Percentiles rank a stretch among this genome's conserved stretches.
phyloP scores from a whole-genome alignment of 2,329 filamentous ascomycete species.

The Colletotrichum somersetense region DNA sequence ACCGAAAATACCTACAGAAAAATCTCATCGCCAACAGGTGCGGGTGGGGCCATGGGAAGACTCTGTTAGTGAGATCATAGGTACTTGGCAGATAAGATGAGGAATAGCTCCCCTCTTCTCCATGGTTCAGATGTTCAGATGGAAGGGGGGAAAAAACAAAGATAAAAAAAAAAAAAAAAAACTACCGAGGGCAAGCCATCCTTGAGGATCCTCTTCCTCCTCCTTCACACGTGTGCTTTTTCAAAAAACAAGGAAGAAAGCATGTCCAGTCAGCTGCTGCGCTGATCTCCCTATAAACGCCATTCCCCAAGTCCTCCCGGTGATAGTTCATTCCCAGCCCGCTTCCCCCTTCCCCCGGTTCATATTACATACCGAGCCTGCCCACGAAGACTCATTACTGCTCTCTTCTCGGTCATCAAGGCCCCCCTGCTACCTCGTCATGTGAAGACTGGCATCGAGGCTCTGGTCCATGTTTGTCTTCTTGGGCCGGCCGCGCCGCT shows the following conservation, averaged over 20 bases:
- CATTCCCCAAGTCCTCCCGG: constrained; percentile 26
- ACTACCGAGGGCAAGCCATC: constrained; percentile 31
- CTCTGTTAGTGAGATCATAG: constrained; percentile 31
- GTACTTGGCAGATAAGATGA: neutral
- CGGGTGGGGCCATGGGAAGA: constrained; percentile 15
- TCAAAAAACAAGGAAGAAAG: constrained; percentile 17
- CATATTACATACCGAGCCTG: constrained; percentile 12
- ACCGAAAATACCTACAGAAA: neutral
- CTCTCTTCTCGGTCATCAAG: neutral
- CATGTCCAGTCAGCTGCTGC: constrained; percentile 13
- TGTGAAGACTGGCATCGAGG: constrained; percentile 36
- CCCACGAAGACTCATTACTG: neutral
- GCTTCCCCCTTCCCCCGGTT: neutral
- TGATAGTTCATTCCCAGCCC: neutral
- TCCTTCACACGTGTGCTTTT: constrained; percentile 30
- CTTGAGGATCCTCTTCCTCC: constrained; percentile 15
- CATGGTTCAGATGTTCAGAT: neutral
- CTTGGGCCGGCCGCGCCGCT: constrained; percentile 41
- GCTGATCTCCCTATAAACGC: constrained; percentile 31
- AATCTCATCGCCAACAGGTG: constrained; percentile 24
- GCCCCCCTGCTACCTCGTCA: constrained; percentile 18
- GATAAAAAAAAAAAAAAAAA: constrained; percentile 12
- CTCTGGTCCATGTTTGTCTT: constrained; percentile 37
- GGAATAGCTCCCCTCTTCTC: neutral
- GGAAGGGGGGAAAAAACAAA: neutral